Evolutionary conservation across 768 basidiomycete genomes (phyloP), one percentile per base, ranked within the genome.

Genomic region (button mushroom (Agaricus bisporus)): DNA sequence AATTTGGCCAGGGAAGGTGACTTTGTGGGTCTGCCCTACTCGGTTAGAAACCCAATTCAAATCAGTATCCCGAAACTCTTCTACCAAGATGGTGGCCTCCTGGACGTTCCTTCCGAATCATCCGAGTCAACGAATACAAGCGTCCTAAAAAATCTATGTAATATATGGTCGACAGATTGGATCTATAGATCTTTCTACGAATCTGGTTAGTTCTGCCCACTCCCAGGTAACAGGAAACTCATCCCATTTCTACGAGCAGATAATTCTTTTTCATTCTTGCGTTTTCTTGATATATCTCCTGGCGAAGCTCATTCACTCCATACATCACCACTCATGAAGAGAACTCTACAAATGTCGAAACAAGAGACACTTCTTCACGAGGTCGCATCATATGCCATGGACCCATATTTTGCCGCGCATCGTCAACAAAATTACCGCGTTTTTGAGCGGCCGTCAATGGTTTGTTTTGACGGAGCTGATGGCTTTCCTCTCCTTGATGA

Each of bases 101-200:
- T 89, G 17, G 69, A 80, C 57, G 71, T 88, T 42, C 88, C 91
- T 1, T 73, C 69, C 4, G 78, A 86, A 62, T 63, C 73, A n/a
- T 70, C 78, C 14, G 63, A 63, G 14, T 66, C 70, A 14, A 72
- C 74, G 15, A 75, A 83, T 43, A 82, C 73, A 25, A 72, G 80
- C 38, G 77, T 80, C 49, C 61, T 91, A 42, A 69, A 71, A 46
- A 86, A 81, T 53, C 70, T 94, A 56, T 83, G 91, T 70, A 93
- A 88, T 66, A 95, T 99, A 52, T 99, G 97, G 95, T 78, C 83
- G 0, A 77, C 86, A 0, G 88, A 91, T 59, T 82, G 86, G 79
- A 85, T 98, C 39, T 73, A 85, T 54, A 72, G 68, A 35, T 92
- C 91, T 4, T 63, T 91, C 17, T 72, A 78, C 42, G 75, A 85